Base-by-base conservation (phyloP, 306 rosid genomes). In the Cicer yamashitae region DNA sequence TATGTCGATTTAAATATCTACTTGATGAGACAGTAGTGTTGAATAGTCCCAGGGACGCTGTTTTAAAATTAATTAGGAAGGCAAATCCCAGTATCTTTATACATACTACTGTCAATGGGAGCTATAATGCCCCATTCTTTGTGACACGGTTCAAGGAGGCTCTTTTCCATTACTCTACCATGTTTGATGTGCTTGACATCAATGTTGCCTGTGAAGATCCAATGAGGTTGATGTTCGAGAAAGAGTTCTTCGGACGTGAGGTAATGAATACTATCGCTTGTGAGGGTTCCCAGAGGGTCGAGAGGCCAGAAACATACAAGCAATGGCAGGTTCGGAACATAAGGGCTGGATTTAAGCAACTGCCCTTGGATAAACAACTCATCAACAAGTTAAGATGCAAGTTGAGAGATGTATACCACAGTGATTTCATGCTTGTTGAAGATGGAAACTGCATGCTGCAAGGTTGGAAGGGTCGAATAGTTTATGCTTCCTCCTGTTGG, bases 381-480 rank as follows among this genome's bases (percentile, higher is more conserved):
- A 41, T 7, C 82, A 1, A 65, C 74, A 74, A 53, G 43, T 79
- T 84, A 41, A 76, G 59, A 76, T 71, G 39, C 13, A 82, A 78
- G 76, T 59, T 90, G 57, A 86, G 54, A 77, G 80, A 72, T 60
- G 73, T 83, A 71, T 92, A 92, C 75, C 92, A 92, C 74, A 83
- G 64, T 52, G 94, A 92, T 79, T 92, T 88, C 81, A 83, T 81
- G 40, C 52, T 90, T 7, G 92, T 90, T 84, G 82, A 88, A 82
- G 88, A 86, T 12, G 69, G 57, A 38, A 70, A 92, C 52, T 88
- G 92, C 94, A 79, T 92, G 91, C 85, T 92, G 34, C 98, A 92
- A 47, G 93, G 98, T 52, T 92, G 96, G 98, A 92, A 88, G 80
- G 98, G 98, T 3, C 81, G 98, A 60, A 82, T 87, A 48, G 73